Conservation (phyloP, 805 yeast genomes). For the Blastobotrys muscicola region DNA sequence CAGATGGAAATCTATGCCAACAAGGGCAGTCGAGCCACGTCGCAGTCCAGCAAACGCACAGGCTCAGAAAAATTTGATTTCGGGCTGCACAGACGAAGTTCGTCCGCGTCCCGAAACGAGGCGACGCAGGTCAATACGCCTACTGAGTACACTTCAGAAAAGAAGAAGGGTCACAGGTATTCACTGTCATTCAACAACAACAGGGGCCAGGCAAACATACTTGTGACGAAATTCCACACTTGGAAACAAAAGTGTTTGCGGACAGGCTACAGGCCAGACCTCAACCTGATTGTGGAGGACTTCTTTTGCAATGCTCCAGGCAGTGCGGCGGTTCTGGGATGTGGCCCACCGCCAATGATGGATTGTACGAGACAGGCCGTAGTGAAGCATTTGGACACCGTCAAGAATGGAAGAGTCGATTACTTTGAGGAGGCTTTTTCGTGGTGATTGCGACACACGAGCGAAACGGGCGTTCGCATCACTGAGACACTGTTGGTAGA, state of each 20-base stretch:
- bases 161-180: no score
- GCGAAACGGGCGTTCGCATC: background rate
- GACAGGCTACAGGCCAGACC: conserved; percentile 34
- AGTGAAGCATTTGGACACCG: conserved; percentile 33
- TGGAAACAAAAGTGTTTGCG: background rate
- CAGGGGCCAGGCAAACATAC: background rate
- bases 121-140: no score
- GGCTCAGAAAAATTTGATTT: no score
- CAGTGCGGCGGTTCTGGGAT: conserved; percentile 43
- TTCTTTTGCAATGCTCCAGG: conserved; percentile 33
- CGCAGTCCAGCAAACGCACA: no score
- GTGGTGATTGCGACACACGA: conserved; percentile 38
- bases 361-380: conserved; percentile 46
- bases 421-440: conserved; percentile 66
- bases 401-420: conserved; percentile 44
- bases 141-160: no score
- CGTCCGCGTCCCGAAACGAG: no score
- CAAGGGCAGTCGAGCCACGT: background rate
- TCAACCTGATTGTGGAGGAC: conserved; percentile 31
- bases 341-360: conserved; percentile 54
- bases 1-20: conserved; percentile 11
- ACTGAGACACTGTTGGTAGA: no score
- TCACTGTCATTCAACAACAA: no score
- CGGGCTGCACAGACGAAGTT: no score
- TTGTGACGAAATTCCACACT: background rate